phyloP scores from a whole-genome alignment of 352 stramenopile genomes.

The Phytophthora podocarpi region DNA sequence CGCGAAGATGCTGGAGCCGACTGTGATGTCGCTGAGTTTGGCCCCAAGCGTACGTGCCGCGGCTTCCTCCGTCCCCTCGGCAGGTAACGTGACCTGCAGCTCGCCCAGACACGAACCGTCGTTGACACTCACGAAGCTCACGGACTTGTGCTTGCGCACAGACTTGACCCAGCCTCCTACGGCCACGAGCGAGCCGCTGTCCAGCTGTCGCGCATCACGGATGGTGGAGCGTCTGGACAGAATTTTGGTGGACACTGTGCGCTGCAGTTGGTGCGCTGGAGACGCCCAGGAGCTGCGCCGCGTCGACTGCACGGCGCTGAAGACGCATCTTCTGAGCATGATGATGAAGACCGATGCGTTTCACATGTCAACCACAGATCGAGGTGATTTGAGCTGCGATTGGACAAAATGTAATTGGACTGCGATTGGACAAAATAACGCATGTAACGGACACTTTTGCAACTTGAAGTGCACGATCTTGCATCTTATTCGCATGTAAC shows the following conservation, averaged over 20 bases:
- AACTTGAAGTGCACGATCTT: slow-evolving; percentile 2
- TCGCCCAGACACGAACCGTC: slow-evolving; percentile 93
- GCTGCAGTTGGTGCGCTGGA: slow-evolving; percentile 1
- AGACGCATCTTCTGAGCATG: slow-evolving; percentile 22
- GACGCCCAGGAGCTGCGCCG: slow-evolving; percentile 15
- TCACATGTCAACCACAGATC: slow-evolving; percentile 23
- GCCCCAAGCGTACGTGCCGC: slow-evolving; percentile 23
- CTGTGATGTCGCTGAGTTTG: slow-evolving; percentile 90
- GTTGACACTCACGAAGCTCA: slow-evolving; percentile 97
- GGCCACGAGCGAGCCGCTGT: slow-evolving; percentile 47
- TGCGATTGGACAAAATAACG: background rate
- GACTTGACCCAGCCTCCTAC: slow-evolving; percentile 95
- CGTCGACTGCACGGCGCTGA: slow-evolving; percentile 7
- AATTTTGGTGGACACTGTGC: slow-evolving; percentile 22
- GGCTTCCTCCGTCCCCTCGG: slow-evolving; percentile 45
- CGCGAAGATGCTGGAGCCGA: slow-evolving; percentile 93
- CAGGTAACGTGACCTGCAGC: slow-evolving; percentile 91
- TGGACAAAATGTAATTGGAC: slow-evolving; percentile 1
- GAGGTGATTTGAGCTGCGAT: slow-evolving; percentile 3
- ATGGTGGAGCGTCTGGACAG: slow-evolving; percentile 45
- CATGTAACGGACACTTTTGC: too few species aligned
- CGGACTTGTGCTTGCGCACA: slow-evolving; percentile 96
- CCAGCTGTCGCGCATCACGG: slow-evolving; percentile 43
- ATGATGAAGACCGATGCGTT: slow-evolving; percentile 14
- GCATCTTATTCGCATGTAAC: slow-evolving; percentile 7